Evolutionary conservation across 371 early-diverging fungal species (phyloP).

Genomic region (Furculomyces boomerangus): DNA sequence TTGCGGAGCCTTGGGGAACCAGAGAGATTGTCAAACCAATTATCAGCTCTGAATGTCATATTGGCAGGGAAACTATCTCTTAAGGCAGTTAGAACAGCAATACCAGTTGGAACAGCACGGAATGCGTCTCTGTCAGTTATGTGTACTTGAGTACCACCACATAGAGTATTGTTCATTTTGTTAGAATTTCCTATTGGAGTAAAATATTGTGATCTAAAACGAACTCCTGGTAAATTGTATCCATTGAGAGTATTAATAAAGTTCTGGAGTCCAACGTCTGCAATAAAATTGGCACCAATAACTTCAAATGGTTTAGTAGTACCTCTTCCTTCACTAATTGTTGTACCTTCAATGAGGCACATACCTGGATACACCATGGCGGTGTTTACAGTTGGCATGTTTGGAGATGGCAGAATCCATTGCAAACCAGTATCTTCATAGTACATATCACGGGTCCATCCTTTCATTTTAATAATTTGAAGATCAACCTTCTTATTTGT

Average conservation of each 20-base stretch:
- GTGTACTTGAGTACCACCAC: not conserved
- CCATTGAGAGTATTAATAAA: not conserved
- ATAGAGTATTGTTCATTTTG: not conserved
- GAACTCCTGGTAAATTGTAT: not conserved
- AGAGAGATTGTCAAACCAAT: not conserved
- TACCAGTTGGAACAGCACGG: not conserved
- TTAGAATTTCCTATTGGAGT: not conserved
- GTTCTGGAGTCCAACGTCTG: not conserved
- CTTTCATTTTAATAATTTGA: conserved; percentile 1
- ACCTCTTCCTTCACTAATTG: conserved; percentile 1
- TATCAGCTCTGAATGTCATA: not conserved
- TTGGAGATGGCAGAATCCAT: conserved; percentile 2
- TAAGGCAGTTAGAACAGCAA: not conserved
- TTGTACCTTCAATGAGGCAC: not conserved
- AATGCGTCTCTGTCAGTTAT: not conserved
- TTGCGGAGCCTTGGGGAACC: not conserved
- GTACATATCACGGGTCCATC: not conserved
- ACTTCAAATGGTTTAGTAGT: conserved; percentile 1
- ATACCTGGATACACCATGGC: conserved; percentile 1
- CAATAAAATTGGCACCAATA: not conserved
- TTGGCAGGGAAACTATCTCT: not conserved
- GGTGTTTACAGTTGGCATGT: not conserved
- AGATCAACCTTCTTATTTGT: not conserved
- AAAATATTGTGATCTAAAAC: not conserved
- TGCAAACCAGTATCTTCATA: not conserved